phyloP scores from a whole-genome alignment of 345 rosid species.

The Kandelia obovata region DNA sequence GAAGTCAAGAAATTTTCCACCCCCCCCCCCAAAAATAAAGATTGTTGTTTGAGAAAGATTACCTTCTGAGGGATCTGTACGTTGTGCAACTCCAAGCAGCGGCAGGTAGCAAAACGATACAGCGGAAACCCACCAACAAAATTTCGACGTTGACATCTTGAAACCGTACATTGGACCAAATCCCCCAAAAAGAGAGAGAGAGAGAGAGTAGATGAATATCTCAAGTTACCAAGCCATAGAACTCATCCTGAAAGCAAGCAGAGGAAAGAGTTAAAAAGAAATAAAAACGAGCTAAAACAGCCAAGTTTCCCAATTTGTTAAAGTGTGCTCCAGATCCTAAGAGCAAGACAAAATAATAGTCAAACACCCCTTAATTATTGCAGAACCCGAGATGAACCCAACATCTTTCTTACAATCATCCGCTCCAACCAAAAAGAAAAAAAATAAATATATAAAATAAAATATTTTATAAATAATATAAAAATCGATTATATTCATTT shows the following conservation, averaged over 20 bases:
- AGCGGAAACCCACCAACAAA: conserved; percentile 24
- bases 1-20: background rate
- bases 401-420: no score
- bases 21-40: background rate
- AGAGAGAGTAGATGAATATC: background rate
- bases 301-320: no score
- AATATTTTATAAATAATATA: no score
- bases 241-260: no score
- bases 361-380: conserved; percentile 4
- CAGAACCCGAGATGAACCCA: background rate
- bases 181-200: background rate
- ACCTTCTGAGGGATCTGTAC: conserved; percentile 68
- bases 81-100: conserved; percentile 36
- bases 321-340: background rate
- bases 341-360: background rate
- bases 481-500: no score
- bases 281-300: background rate
- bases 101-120: conserved; percentile 26
- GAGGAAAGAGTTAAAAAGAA: background rate
- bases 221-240: background rate
- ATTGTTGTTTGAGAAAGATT: background rate
- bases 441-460: no score
- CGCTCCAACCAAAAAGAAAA: no score
- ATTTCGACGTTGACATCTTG: conserved; percentile 28
- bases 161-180: background rate